A percentile compares a stretch with the other conserved stretches of the same genome.
Conservation (phyloP, 345 rosid genomes). For the Aquilaria sinensis region DNA sequence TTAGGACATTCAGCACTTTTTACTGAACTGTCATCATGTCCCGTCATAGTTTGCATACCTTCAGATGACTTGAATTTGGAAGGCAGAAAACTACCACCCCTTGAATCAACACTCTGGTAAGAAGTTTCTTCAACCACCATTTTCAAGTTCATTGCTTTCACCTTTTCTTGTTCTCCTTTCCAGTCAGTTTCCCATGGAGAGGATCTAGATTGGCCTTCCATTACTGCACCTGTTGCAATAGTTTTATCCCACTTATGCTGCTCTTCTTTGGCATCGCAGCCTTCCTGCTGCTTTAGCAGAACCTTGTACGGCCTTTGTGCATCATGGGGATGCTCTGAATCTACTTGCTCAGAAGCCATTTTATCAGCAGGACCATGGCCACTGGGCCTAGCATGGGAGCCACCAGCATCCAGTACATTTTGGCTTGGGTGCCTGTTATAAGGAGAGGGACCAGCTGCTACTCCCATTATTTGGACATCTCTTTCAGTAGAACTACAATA, state of each 20-base stretch:
- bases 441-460: constrained; percentile 57
- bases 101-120: constrained; percentile 21
- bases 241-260: constrained; percentile 47
- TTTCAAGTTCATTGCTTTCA: constrained; percentile 28
- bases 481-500: constrained; percentile 62
- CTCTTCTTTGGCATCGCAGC: constrained; percentile 50
- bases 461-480: constrained; percentile 67
- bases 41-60: constrained; percentile 20
- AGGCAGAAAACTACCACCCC: constrained; percentile 20
- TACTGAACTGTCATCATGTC: constrained; percentile 25
- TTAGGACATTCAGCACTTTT: constrained; percentile 26
- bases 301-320: constrained; percentile 56
- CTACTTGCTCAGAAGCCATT: constrained; percentile 42
- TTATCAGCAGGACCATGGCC: constrained; percentile 49
- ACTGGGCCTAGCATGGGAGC: constrained; percentile 45
- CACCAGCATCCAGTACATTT: constrained; percentile 41
- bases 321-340: constrained; percentile 52
- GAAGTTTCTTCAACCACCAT: constrained; percentile 26
- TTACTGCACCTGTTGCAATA: constrained; percentile 26
- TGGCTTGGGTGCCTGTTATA: constrained; percentile 45
- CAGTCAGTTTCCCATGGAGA: constrained; percentile 40
- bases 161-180: constrained; percentile 32
- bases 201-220: constrained; percentile 30
- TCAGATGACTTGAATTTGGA: constrained; percentile 31
- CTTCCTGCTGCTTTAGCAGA: constrained; percentile 72